These are phyloP conservation scores for Parmales sp. DNA, from an alignment of 108 stramenopile species.

Conservation along the genomic window DNA sequence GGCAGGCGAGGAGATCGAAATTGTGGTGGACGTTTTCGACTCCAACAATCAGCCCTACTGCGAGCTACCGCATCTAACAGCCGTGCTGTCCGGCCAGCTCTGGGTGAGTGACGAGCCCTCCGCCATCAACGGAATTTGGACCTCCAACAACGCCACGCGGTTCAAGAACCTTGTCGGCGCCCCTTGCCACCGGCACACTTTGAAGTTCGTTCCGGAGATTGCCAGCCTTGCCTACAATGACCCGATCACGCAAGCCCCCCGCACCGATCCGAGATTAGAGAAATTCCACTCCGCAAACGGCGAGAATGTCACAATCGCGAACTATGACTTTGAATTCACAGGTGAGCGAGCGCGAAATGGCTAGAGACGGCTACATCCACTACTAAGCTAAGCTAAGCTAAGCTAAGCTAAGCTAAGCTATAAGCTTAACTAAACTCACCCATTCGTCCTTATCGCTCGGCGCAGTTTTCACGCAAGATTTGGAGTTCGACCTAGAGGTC, in stretches of 20 bases:
- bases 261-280: too few species aligned
- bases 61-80: background rate
- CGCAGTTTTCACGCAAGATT: background rate
- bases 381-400: too few species aligned
- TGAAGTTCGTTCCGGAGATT: background rate
- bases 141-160: background rate
- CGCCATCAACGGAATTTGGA: background rate
- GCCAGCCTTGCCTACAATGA: background rate
- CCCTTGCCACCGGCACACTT: background rate
- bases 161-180: too few species aligned
- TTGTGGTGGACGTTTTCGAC: background rate
- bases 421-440: too few species aligned
- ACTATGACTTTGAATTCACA: too few species aligned
- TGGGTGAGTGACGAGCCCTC: slow-evolving; percentile 4
- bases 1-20: background rate
- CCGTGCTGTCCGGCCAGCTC: slow-evolving; percentile 3
- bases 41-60: background rate
- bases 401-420: too few species aligned
- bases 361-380: too few species aligned
- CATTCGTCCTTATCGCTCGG: too few species aligned
- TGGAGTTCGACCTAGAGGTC: background rate
- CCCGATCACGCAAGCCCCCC: too few species aligned
- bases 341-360: too few species aligned
- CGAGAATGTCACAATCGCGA: too few species aligned
- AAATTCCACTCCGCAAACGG: too few species aligned